Evolutionary conservation across 768 basidiomycete species (phyloP).

Genomic region (Auriculariales sp.): DNA sequence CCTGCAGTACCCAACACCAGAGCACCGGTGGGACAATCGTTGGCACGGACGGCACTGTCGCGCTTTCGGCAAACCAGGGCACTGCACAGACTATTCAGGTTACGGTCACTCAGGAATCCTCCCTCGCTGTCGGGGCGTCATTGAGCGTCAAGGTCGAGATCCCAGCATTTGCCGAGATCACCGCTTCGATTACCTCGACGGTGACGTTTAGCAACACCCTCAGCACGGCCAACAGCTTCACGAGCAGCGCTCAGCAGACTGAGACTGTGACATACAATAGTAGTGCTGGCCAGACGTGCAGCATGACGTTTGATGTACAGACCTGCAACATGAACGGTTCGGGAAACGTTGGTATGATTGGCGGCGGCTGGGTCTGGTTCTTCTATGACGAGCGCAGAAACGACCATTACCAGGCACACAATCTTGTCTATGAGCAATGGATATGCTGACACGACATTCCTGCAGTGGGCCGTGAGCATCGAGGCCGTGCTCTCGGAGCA

Average conservation of each 20-base stretch:
- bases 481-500: background rate
- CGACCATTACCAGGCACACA: background rate
- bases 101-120: background rate
- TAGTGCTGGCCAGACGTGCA: background rate
- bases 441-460: background rate
- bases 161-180: background rate
- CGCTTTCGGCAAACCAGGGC: background rate
- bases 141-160: background rate
- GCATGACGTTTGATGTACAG: background rate
- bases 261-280: background rate
- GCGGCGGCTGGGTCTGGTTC: background rate
- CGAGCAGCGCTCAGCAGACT: background rate
- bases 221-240: background rate
- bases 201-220: background rate
- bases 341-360: background rate
- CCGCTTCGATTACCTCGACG: background rate
- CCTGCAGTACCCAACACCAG: background rate
- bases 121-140: background rate
- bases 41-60: background rate
- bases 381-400: background rate
- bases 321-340: background rate
- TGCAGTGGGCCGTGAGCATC: background rate
- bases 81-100: background rate
- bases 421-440: background rate
- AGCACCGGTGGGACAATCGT: background rate